Conservation (phyloP, 163 green algal species). For the Trebouxiophyceae sp. region DNA sequence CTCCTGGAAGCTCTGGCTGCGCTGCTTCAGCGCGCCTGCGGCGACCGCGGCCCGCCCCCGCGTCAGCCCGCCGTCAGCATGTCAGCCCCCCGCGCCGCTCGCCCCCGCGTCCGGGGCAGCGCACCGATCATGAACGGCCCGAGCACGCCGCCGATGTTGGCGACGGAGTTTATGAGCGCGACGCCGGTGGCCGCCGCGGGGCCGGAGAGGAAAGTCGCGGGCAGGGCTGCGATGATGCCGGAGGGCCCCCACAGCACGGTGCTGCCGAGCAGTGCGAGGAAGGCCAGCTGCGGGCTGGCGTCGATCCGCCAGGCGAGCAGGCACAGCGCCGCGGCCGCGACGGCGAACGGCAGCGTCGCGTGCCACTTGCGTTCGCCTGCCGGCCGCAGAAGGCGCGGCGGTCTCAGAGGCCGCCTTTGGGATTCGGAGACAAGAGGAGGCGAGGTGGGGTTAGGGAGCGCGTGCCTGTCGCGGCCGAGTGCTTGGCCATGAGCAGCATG, state of each 20-base stretch:
- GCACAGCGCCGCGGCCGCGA: slow-evolving; percentile 6
- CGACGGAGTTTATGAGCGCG: slow-evolving; percentile 23
- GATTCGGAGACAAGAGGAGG: background rate
- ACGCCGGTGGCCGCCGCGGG: slow-evolving; percentile 23
- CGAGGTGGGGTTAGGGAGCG: too few species aligned
- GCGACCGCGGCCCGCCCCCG: background rate
- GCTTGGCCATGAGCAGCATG: slow-evolving; percentile 25
- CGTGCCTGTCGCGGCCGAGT: slow-evolving; percentile 11
- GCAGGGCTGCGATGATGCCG: slow-evolving; percentile 18
- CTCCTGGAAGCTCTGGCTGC: background rate
- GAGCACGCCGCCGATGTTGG: slow-evolving; percentile 21
- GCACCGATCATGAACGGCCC: slow-evolving; percentile 16
- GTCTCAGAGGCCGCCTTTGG: background rate
- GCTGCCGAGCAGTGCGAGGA: slow-evolving; percentile 13
- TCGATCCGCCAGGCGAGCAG: slow-evolving; percentile 10
- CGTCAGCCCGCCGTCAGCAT: background rate
- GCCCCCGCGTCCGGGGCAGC: background rate
- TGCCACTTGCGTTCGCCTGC: slow-evolving; percentile 21
- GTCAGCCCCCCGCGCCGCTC: background rate
- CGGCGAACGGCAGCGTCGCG: slow-evolving; percentile 9
- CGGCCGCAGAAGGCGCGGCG: too few species aligned
- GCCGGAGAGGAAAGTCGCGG: slow-evolving; percentile 21
- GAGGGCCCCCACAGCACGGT: slow-evolving; percentile 20
- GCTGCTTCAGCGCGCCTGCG: background rate
- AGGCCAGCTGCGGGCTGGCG: slow-evolving; percentile 9